A percentile compares a stretch with the other conserved stretches of the same genome.
Conservation (phyloP, 2,329 filamentous ascomycete species). For the Exophiala calicioides region DNA sequence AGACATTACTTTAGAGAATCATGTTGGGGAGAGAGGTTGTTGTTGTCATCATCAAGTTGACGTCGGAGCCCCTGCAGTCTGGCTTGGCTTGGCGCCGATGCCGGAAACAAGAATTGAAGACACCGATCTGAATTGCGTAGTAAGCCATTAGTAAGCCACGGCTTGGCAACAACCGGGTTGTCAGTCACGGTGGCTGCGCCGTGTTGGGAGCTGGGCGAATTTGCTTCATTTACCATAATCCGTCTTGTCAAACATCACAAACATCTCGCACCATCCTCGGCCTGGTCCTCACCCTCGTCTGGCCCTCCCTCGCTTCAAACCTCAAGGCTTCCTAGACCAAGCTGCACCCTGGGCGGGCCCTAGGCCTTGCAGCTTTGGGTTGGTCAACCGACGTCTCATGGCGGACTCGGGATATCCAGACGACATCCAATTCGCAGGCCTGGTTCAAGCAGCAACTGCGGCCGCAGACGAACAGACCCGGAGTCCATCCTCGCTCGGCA, state of each 20-base stretch:
- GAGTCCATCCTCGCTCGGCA: slow-evolving; percentile 36
- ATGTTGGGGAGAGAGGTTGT: neutral
- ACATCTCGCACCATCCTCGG: slow-evolving; percentile 16
- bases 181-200: no score
- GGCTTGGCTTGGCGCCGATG: slow-evolving; percentile 2
- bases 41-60: slow-evolving; percentile 1
- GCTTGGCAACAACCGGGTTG: no score
- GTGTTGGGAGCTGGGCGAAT: slow-evolving; percentile 15
- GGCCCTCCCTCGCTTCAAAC: neutral
- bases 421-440: slow-evolving; percentile 48
- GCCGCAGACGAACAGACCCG: slow-evolving; percentile 38
- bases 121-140: no score
- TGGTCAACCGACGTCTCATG: slow-evolving; percentile 13
- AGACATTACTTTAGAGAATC: no score
- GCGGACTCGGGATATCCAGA: slow-evolving; percentile 25
- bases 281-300: no score
- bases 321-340: neutral
- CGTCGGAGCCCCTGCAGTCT: neutral
- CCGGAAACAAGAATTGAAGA: no score
- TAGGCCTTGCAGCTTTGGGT: slow-evolving; percentile 11
- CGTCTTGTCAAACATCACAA: slow-evolving; percentile 24
- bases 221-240: slow-evolving; percentile 15
- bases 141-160: no score
- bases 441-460: slow-evolving; percentile 50
- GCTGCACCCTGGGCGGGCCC: slow-evolving; percentile 7